A percentile compares a stretch with the other conserved stretches of the same genome.
phyloP scores from a whole-genome alignment of 768 basidiomycete genomes.

The Favolaschia claudopus region DNA sequence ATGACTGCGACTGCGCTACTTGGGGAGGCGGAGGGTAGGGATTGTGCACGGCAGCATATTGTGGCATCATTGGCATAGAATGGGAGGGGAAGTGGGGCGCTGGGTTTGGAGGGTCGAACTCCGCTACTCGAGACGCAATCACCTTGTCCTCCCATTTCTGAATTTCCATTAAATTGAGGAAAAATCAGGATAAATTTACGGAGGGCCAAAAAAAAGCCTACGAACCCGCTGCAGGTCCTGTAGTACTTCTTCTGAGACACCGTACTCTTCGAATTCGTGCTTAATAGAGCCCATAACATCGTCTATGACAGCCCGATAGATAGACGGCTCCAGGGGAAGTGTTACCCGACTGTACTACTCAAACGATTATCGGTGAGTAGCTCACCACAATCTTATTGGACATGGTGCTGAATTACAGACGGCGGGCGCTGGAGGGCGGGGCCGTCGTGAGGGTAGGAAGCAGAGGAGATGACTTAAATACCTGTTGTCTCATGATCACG shows the following conservation, averaged over 20 bases:
- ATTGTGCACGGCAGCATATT: conserved; percentile 60
- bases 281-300: conserved; percentile 90
- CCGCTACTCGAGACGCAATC: conserved; percentile 92
- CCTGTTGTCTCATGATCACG: conserved; percentile 50
- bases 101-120: conserved; percentile 72
- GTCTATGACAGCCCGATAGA: conserved; percentile 96
- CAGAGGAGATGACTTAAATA: conserved; percentile 56
- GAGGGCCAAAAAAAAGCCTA: conserved; percentile 34
- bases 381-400: conserved; percentile 99
- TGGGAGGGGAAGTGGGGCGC: conserved; percentile 59
- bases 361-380: conserved; percentile 70
- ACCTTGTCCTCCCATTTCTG: conserved; percentile 98
- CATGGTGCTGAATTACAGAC: conserved; percentile 56
- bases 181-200: conserved; percentile 22
- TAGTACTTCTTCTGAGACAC: conserved; percentile 90
- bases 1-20: conserved; percentile 35
- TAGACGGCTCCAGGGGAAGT: conserved; percentile 72
- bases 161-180: conserved; percentile 17
- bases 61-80: conserved; percentile 70
- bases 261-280: conserved; percentile 96
- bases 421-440: conserved; percentile 44
- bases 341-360: conserved; percentile 64
- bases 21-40: conserved; percentile 54
- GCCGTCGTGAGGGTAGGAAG: conserved; percentile 50
- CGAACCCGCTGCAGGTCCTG: conserved; percentile 89